phyloP scores from a whole-genome alignment of 2,329 filamentous ascomycete genomes.

The Diaporthe helianthi region DNA sequence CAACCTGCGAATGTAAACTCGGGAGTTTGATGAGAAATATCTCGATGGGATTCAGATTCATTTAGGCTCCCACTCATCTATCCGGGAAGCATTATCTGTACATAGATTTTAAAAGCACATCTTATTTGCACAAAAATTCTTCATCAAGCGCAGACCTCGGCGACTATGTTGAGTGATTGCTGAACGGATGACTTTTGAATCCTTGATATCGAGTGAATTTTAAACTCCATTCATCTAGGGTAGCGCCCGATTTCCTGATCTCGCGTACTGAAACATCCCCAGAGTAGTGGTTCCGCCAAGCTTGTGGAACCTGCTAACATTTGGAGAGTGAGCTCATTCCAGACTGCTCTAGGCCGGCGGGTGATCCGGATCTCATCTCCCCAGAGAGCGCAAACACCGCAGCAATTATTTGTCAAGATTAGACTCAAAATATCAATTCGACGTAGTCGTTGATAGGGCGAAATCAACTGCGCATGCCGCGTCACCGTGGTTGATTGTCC shows the following conservation, averaged over 20 bases:
- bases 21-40: constrained; percentile 1
- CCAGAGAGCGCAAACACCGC: background rate
- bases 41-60: constrained; percentile 1
- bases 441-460: background rate
- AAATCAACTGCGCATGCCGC: background rate
- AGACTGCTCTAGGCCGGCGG: background rate
- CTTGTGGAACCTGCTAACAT: background rate
- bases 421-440: background rate
- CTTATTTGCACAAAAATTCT: background rate
- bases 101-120: constrained; percentile 9
- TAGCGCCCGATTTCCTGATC: background rate
- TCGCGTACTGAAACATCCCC: constrained; percentile 6
- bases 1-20: background rate
- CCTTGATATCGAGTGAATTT: background rate
- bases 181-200: no score
- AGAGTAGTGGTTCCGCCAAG: background rate
- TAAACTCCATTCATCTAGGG: background rate
- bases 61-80: background rate
- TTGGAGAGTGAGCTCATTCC: constrained; percentile 18
- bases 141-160: no score
- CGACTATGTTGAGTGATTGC: background rate
- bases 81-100: constrained; percentile 14
- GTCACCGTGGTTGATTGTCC: background rate
- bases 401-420: background rate
- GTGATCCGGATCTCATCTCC: background rate